A percentile compares a stretch with the other conserved stretches of the same genome.
Conservation (phyloP, 1,139 yeast genomes). For the Kodamaea suecica region DNA sequence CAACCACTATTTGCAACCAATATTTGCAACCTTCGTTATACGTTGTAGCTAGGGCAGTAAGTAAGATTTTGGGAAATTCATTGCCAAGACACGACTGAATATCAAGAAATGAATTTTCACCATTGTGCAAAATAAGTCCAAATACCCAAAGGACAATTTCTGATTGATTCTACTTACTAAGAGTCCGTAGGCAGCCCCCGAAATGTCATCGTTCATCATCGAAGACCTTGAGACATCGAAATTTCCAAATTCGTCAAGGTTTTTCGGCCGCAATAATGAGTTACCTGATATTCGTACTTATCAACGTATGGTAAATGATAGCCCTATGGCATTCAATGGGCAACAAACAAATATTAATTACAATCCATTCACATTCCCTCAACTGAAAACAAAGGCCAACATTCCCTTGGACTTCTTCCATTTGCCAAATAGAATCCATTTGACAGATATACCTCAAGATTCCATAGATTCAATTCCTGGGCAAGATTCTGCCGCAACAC, state of each 20-base stretch:
- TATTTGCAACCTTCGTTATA: too few relatives aligned
- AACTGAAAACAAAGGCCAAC: constrained; percentile 39
- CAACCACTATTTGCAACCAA: too few relatives aligned
- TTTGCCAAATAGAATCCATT: constrained; percentile 30
- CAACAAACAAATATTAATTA: constrained; percentile 34
- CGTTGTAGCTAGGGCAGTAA: too few relatives aligned
- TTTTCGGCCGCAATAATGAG: constrained; percentile 25
- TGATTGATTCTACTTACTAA: constrained; percentile 1
- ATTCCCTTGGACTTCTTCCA: constrained; percentile 36
- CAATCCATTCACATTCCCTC: constrained; percentile 43
- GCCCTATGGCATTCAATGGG: constrained; percentile 25
- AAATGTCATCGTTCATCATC: constrained; percentile 5
- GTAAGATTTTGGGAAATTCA: not conserved
- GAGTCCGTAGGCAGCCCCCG: too few relatives aligned
- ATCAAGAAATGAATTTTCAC: constrained; percentile 7
- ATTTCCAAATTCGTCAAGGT: constrained; percentile 37
- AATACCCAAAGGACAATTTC: not conserved
- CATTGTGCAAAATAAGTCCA: constrained; percentile 2
- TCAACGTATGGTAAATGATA: constrained; percentile 19
- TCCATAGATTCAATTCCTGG: constrained; percentile 15
- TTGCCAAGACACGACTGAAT: constrained; percentile 6
- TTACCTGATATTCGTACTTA: constrained; percentile 29
- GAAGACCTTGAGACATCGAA: constrained; percentile 19
- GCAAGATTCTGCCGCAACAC: constrained; percentile 7
- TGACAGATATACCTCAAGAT: constrained; percentile 17